phyloP scores from a whole-genome alignment of 768 basidiomycete species.

The Paxillus involutus region DNA sequence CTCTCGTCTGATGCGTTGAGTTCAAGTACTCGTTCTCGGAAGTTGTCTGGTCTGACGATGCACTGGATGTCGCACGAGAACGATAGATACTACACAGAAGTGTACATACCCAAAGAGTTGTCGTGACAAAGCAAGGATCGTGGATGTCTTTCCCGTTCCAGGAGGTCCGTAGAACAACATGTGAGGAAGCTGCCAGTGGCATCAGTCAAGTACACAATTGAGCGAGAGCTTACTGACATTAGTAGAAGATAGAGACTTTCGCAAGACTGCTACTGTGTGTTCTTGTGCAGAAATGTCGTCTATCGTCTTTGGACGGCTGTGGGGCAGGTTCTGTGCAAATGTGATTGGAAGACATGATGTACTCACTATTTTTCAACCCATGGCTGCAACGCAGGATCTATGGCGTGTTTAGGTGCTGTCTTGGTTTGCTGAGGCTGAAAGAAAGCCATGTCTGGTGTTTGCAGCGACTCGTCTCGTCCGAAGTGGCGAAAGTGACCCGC shows the following conservation, averaged over 20 bases:
- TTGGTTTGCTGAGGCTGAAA: slow-evolving; percentile 52
- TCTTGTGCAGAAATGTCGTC: slow-evolving; percentile 98
- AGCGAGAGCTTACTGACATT: slow-evolving; percentile 58
- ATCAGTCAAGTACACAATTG: slow-evolving; percentile 6
- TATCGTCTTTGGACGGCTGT: slow-evolving; percentile 94
- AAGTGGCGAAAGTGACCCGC: no score
- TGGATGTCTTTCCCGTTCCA: slow-evolving; percentile 98
- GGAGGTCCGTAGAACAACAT: slow-evolving; percentile 99
- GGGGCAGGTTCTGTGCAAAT: slow-evolving; percentile 5
- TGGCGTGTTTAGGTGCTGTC: slow-evolving; percentile 41
- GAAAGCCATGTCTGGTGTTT: slow-evolving; percentile 55
- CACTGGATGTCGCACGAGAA: background rate
- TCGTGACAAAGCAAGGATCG: slow-evolving; percentile 89
- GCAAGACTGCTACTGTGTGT: slow-evolving; percentile 89
- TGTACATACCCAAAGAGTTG: slow-evolving; percentile 86
- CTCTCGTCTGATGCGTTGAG: slow-evolving; percentile 99
- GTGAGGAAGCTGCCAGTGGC: slow-evolving; percentile 78
- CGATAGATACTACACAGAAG: background rate
- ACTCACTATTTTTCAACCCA: slow-evolving; percentile 99
- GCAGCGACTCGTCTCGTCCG: background rate
- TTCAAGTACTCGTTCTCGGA: slow-evolving; percentile 89
- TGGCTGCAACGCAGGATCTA: slow-evolving; percentile 70
- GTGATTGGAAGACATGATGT: background rate
- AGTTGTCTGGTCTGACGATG: slow-evolving; percentile 83
- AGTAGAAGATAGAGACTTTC: slow-evolving; percentile 86